Evolutionary conservation across 2,329 filamentous ascomycete genomes (phyloP).

Genomic region (Akanthomyces uredinophilus): DNA sequence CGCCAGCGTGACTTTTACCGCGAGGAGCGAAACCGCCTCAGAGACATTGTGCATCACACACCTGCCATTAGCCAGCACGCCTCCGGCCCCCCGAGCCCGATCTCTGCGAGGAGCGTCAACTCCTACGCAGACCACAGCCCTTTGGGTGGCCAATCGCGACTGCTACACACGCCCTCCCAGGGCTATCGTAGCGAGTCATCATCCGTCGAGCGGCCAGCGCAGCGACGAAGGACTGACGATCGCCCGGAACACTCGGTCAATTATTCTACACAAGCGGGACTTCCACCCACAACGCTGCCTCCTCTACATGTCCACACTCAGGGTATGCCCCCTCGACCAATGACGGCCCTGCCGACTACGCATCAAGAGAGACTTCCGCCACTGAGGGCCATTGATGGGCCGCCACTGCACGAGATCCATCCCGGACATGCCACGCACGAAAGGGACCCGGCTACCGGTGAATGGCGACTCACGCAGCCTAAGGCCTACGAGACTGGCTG

Average conservation of each 20-base stretch:
- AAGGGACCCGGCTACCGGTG: slow-evolving; percentile 31
- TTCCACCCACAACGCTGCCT: slow-evolving; percentile 34
- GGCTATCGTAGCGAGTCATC: slow-evolving; percentile 38
- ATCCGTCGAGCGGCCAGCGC: slow-evolving; percentile 40
- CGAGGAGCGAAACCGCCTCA: slow-evolving; percentile 65
- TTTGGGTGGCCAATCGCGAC: slow-evolving; percentile 22
- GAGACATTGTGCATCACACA: slow-evolving; percentile 58
- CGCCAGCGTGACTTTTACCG: slow-evolving; percentile 70
- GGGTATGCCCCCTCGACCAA: slow-evolving; percentile 32
- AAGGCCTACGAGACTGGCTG: slow-evolving; percentile 31
- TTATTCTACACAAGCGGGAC: slow-evolving; percentile 33
- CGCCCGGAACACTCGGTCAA: slow-evolving; percentile 37
- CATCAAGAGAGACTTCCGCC: slow-evolving; percentile 44
- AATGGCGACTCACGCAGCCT: slow-evolving; percentile 31
- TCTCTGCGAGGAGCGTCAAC: slow-evolving; percentile 29
- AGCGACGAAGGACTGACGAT: slow-evolving; percentile 44
- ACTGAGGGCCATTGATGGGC: slow-evolving; percentile 40
- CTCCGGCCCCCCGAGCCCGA: slow-evolving; percentile 48
- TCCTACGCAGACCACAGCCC: slow-evolving; percentile 36
- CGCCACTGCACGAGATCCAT: slow-evolving; percentile 19
- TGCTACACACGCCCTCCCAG: slow-evolving; percentile 25
- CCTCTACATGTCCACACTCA: slow-evolving; percentile 37
- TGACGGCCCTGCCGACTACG: slow-evolving; percentile 30
- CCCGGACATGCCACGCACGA: slow-evolving; percentile 28
- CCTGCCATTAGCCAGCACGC: slow-evolving; percentile 51